Evolutionary conservation across 495 filamentous ascomycete genomes (phyloP), one percentile per base, ranked within the genome.

Genomic region (Penicillium cosmopolitanum): DNA sequence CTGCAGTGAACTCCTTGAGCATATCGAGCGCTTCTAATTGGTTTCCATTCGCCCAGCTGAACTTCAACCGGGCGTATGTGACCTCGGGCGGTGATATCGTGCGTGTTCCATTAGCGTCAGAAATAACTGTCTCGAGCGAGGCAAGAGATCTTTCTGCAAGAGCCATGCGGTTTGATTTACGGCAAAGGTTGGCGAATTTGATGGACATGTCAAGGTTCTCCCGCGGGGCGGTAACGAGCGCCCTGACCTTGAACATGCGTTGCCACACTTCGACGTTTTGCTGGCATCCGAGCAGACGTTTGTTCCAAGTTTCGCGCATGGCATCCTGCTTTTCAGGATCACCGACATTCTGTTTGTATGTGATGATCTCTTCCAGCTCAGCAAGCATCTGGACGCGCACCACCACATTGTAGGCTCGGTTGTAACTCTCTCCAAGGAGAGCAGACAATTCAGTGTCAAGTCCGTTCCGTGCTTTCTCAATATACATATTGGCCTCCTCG

Each of bases 201-300:
- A 98, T 97, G 83, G 90, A 96, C 92, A 98, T 98, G 66, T 95
- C 89, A 81, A 96, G 90, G 63, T 98, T 96, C 69, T 99, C 93
- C 31, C 84, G 86, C 4, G 95, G 93, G 11, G 83, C 84, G 51
- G 97, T 93, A 50, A 99, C 95, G 47, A 99, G 84, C 15, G 90
- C 90, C 59, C 96, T 85, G 38, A 98, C 90, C 70, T 97, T 96
- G 23, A 99, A 85, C 92, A 96, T 98, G 43, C 96, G 83, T 69
- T 97, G 93, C 95, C 95, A 99, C 8, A 97, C 93, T 65, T 99
- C 95, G 19, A 96, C 94, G 64, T 98, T 98, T 42, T 94, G 88
- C 71, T 98, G 94, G 63, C 95, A 97, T 19, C 95, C 95, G 61
- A 93, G 93, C 19, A 99, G 81, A 57, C 95, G 88, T 58, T 89